Evolutionary conservation across 2,329 filamentous ascomycete species (phyloP), one percentile per base, ranked within the genome.

Genomic region (Ophiocordyceps camponoti-leonardi): DNA sequence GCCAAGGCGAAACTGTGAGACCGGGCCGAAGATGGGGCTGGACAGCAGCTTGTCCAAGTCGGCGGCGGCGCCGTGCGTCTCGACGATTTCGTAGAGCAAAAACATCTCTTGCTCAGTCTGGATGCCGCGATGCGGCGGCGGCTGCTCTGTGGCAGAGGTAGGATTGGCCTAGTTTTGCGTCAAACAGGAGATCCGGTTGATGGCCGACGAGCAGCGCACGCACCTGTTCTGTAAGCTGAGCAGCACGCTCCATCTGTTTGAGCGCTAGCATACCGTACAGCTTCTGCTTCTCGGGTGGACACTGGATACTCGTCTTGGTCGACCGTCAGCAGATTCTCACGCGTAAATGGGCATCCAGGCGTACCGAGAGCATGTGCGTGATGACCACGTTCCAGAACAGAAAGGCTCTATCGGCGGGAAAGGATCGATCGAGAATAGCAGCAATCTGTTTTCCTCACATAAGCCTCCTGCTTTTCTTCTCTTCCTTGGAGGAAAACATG

Each of bases 361-460:
- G 53, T 55, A 76, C 72, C 45, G 73, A 68, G 45, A 76, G 63
- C 30, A 76, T 53, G 48, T 72, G 68, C 0, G 71, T 76, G 16
- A 72, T 62, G 19, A 66, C 59, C 50, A 77, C 75, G 49, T 71
- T 75, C 65, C 67, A 73, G 49, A 75, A 76, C 55, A 74, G 61
- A 46, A 67, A 70, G 2, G 60, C 59, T 28, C 67, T 61, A 20
- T 75, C 70, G 26, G 63, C 58, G 2, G 69, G 60, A 44, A 72
- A 69, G 0, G 68, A 67, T 53, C 69, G 68, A 48, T 76, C 73
- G 23, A 76, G 52, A 0, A 68, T 65, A 1, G 69, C 69, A 0
- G 73, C 69, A 53, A 78, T 77, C 71, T 77, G 13, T 16, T 8
- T 16, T 2, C 13, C 6, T 16, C 20, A 13, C 19, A 16, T 22